phyloP scores from a whole-genome alignment of 2,329 filamentous ascomycete genomes.

The Cucurbitaria berberidis region DNA sequence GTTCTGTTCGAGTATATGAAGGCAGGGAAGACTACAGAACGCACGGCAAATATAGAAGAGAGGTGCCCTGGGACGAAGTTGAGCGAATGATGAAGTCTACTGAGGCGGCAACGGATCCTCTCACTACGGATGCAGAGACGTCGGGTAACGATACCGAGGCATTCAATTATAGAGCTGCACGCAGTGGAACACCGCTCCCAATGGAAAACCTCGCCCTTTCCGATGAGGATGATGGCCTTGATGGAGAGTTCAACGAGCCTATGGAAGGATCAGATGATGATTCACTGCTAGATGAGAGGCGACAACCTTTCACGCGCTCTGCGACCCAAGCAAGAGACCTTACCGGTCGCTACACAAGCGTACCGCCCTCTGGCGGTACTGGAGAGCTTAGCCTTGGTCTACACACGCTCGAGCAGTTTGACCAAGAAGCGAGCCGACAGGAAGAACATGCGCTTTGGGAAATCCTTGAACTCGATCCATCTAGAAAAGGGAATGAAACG shows the following conservation, averaged over 20 bases:
- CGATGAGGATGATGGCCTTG: slow-evolving; percentile 5
- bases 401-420: slow-evolving; percentile 51
- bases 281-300: not conserved
- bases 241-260: not conserved
- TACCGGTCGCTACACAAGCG: slow-evolving; percentile 6
- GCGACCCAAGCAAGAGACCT: slow-evolving; percentile 1
- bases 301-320: not conserved
- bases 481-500: slow-evolving; percentile 18
- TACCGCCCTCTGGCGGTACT: not conserved
- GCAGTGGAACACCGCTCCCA: slow-evolving; percentile 39
- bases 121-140: slow-evolving; percentile 35
- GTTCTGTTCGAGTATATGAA: slow-evolving; percentile 57
- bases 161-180: slow-evolving; percentile 29
- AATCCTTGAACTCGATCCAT: slow-evolving; percentile 45
- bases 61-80: slow-evolving; percentile 52
- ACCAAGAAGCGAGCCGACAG: slow-evolving; percentile 51
- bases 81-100: slow-evolving; percentile 35
- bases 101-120: slow-evolving; percentile 29
- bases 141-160: slow-evolving; percentile 18
- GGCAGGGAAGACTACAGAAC: slow-evolving; percentile 17
- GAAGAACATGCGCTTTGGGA: slow-evolving; percentile 57
- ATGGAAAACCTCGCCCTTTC: slow-evolving; percentile 17
- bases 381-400: not conserved
- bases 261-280: slow-evolving; percentile 6
- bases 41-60: slow-evolving; percentile 39